These are phyloP conservation scores for Candida dendrica DNA, from an alignment of 805 yeast species.

Conservation along the genomic window DNA sequence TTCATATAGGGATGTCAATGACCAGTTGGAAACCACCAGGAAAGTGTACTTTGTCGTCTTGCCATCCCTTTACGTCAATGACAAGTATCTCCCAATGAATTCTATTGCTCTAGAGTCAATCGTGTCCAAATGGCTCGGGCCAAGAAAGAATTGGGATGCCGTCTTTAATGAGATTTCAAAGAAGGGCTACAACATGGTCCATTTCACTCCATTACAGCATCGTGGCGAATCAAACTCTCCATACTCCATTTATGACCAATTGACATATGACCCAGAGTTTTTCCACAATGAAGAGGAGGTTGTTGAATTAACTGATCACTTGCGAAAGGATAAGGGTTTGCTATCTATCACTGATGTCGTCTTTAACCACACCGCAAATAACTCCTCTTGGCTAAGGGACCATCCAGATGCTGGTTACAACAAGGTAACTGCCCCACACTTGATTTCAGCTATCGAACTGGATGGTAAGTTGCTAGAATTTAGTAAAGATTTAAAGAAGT, in stretches of 20 bases:
- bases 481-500: slow-evolving; percentile 46
- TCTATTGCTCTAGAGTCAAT: slow-evolving; percentile 78
- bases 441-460: slow-evolving; percentile 75
- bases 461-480: slow-evolving; percentile 64
- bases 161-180: slow-evolving; percentile 52
- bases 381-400: slow-evolving; percentile 76
- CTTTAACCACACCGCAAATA: slow-evolving; percentile 90
- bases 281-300: slow-evolving; percentile 57
- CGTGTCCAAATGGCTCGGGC: slow-evolving; percentile 89
- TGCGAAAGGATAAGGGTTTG: slow-evolving; percentile 51
- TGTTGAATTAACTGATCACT: slow-evolving; percentile 34
- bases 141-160: slow-evolving; percentile 53
- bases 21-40: slow-evolving; percentile 41
- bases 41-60: slow-evolving; percentile 72
- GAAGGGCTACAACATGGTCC: slow-evolving; percentile 93
- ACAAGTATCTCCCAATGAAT: slow-evolving; percentile 59
- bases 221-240: slow-evolving; percentile 92
- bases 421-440: slow-evolving; percentile 81
- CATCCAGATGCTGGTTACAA: slow-evolving; percentile 93
- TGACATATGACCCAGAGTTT: slow-evolving; percentile 59
- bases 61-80: slow-evolving; percentile 58
- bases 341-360: slow-evolving; percentile 87
- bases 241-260: slow-evolving; percentile 84
- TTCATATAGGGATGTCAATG: slow-evolving; percentile 38
- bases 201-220: slow-evolving; percentile 87